These are phyloP conservation scores for Isoetes taiwanensis DNA, from an alignment of 75 land plant species.

Conservation along the genomic window DNA sequence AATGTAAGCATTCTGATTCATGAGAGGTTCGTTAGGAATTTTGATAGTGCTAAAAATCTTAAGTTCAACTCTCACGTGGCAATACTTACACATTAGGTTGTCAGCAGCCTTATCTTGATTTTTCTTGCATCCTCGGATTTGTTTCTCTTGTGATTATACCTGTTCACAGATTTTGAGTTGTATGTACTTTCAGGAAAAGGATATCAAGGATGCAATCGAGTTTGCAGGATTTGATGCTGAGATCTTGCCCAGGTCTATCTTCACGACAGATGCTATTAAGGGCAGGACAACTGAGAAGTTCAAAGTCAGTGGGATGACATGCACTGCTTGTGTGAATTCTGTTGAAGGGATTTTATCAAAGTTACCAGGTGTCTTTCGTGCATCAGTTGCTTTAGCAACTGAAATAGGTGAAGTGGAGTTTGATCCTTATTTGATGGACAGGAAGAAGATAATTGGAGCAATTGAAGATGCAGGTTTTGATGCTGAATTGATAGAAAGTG, in stretches of 20 bases:
- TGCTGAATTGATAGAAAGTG: slow-evolving; percentile 65
- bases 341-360: slow-evolving; percentile 65
- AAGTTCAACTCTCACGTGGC: too few relatives aligned
- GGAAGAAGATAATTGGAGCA: slow-evolving; percentile 54
- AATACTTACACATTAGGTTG: too few relatives aligned
- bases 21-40: too few relatives aligned
- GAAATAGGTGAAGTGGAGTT: slow-evolving; percentile 82
- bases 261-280: background rate
- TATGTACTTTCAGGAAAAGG: slow-evolving; percentile 45
- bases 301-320: slow-evolving; percentile 2
- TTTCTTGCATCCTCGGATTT: background rate
- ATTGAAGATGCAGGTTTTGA: slow-evolving; percentile 99
- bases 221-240: slow-evolving; percentile 98
- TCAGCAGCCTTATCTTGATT: background rate
- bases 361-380: slow-evolving; percentile 66
- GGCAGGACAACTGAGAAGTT: background rate
- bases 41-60: too few relatives aligned
- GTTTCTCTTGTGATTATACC: background rate
- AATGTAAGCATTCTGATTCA: too few relatives aligned
- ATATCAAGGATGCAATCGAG: slow-evolving; percentile 78
- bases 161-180: background rate
- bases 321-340: slow-evolving; percentile 4
- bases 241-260: slow-evolving; percentile 37
- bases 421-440: slow-evolving; percentile 37
- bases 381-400: slow-evolving; percentile 67